A percentile compares a stretch with the other conserved stretches of the same genome.
Conservation (phyloP, 345 rosid genomes). For the Cochlearia excelsa region DNA sequence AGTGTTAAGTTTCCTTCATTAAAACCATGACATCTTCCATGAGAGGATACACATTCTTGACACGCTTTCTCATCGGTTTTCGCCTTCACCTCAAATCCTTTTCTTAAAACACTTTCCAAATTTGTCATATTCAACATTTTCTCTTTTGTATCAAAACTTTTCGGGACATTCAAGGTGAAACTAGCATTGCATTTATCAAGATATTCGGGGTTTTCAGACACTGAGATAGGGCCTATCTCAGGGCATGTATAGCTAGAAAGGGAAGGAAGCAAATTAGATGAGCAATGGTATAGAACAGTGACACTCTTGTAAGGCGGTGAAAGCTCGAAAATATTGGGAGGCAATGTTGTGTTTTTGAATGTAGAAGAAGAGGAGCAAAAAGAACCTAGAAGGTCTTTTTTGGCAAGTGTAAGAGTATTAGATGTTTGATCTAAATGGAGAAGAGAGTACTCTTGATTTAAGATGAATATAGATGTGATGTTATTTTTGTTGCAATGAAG, state of each 20-base stretch:
- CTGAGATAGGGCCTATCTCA: not conserved
- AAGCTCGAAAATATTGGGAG: conserved; percentile 1
- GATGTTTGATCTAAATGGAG: not conserved
- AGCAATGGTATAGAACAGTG: conserved; percentile 26
- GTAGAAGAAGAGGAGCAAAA: conserved; percentile 11
- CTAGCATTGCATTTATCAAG: not conserved
- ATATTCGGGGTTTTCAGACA: not conserved
- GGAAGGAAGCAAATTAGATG: not conserved
- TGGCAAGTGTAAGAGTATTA: conserved; percentile 25
- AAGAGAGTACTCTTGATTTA: conserved; percentile 21
- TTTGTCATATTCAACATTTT: too few species aligned
- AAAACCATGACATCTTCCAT: too few species aligned
- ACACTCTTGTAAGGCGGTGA: not conserved
- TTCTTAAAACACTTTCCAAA: conserved; percentile 2
- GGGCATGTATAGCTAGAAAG: conserved; percentile 20
- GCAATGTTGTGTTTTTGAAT: not conserved
- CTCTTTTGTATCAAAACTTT: not conserved
- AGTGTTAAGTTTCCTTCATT: too few species aligned
- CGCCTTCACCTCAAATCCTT: conserved; percentile 28
- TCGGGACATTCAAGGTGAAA: conserved; percentile 11
- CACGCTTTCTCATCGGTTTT: too few species aligned
- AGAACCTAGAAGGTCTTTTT: conserved; percentile 6
- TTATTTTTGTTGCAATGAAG: conserved; percentile 30
- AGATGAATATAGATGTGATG: conserved; percentile 13
- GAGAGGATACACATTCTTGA: too few species aligned